These are phyloP conservation scores for Cubamyces lactineus DNA, from an alignment of 768 basidiomycete species.

Conservation along the genomic window DNA sequence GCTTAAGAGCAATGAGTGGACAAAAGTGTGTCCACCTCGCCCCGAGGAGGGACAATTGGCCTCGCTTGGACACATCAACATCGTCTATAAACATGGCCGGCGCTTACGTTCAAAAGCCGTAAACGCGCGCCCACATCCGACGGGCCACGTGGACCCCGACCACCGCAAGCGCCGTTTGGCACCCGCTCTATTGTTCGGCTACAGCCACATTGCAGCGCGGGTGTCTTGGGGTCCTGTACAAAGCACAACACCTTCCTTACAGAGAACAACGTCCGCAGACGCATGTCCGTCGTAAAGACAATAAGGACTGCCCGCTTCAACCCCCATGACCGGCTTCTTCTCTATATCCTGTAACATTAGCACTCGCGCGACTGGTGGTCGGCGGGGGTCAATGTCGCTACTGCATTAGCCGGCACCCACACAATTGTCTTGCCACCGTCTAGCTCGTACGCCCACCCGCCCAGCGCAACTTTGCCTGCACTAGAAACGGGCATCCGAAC, in stretches of 20 bases:
- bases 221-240: conserved; percentile 10
- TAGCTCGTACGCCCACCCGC: conserved; percentile 2
- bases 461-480: background rate
- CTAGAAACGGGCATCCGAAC: conserved; percentile 9
- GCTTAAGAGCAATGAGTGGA: conserved; percentile 28
- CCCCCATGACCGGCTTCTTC: conserved; percentile 14
- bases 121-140: conserved; percentile 7
- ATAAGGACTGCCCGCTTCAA: conserved; percentile 18
- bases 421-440: conserved; percentile 14
- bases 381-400: conserved; percentile 16
- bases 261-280: conserved; percentile 19
- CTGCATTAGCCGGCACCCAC: background rate
- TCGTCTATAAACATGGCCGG: conserved; percentile 29
- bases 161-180: background rate
- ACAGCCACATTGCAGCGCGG: background rate
- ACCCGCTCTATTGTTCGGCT: conserved; percentile 21
- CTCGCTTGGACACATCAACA: conserved; percentile 22
- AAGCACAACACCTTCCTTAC: conserved; percentile 28
- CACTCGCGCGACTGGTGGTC: background rate
- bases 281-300: conserved; percentile 16
- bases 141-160: conserved; percentile 12
- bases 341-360: background rate
- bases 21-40: conserved; percentile 31
- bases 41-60: conserved; percentile 28
- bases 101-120: conserved; percentile 21